Percentiles rank a stretch among this genome's conserved stretches.
phyloP scores from a whole-genome alignment of 352 stramenopile genomes.

The Phytophthora sp. region DNA sequence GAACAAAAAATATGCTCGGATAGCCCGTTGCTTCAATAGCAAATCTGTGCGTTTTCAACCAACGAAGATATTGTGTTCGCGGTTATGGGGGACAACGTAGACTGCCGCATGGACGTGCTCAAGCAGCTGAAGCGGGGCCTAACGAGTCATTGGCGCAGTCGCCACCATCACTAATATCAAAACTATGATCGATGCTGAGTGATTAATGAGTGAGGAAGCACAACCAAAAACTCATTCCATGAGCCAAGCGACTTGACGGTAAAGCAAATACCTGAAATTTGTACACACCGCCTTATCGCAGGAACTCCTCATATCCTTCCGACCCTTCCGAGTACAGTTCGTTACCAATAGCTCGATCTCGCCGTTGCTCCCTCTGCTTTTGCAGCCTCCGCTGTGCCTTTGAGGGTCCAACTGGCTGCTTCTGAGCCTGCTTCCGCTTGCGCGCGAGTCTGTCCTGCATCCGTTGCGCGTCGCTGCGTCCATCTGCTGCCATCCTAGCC shows the following conservation, averaged over 20 bases:
- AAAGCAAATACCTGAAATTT: constrained; percentile 1
- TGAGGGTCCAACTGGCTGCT: constrained; percentile 21
- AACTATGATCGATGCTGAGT: constrained; percentile 24
- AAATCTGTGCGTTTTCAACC: too few relatives aligned
- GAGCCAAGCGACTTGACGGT: not conserved
- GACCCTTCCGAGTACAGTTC: constrained; percentile 56
- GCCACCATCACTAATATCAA: constrained; percentile 10
- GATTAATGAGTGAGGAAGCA: not conserved
- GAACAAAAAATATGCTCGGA: too few relatives aligned
- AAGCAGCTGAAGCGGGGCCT: constrained; percentile 47
- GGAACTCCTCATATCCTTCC: constrained; percentile 67
- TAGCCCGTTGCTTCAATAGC: too few relatives aligned
- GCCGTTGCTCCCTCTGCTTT: constrained; percentile 43
- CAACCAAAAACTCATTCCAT: constrained; percentile 2
- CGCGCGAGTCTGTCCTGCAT: constrained; percentile 48
- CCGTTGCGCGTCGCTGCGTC: constrained; percentile 44
- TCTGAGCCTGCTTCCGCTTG: constrained; percentile 51
- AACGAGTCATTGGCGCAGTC: too few relatives aligned
- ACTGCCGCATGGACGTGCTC: constrained; percentile 47
- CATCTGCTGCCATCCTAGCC: constrained; percentile 34
- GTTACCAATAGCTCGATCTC: constrained; percentile 48
- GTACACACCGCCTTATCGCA: constrained; percentile 33
- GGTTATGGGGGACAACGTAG: constrained; percentile 68
- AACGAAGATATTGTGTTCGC: constrained; percentile 75
- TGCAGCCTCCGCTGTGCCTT: constrained; percentile 49